Percentiles rank a stretch among this genome's conserved stretches.
Conservation (phyloP, 2,329 filamentous ascomycete species). For the Colletotrichum sp. region DNA sequence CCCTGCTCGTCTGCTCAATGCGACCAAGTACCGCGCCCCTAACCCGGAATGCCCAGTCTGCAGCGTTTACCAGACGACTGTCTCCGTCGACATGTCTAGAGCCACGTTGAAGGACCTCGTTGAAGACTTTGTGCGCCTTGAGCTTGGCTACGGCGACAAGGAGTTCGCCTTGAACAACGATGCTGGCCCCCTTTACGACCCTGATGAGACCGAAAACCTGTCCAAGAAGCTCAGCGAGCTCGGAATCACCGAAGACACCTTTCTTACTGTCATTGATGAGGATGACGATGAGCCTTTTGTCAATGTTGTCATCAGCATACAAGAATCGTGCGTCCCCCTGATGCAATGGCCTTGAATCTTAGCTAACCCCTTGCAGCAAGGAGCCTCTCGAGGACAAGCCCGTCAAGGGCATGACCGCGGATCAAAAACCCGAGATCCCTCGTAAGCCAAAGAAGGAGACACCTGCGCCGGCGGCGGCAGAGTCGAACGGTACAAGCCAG, state of each 20-base stretch:
- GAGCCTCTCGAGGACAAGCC: conserved; percentile 54
- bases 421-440: conserved; percentile 54
- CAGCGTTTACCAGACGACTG: conserved; percentile 70
- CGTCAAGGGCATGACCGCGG: conserved; percentile 52
- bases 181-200: conserved; percentile 82
- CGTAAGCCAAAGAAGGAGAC: conserved; percentile 54
- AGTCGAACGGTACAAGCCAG: conserved; percentile 43
- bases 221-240: conserved; percentile 79
- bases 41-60: conserved; percentile 88
- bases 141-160: conserved; percentile 77
- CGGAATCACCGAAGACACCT: conserved; percentile 75
- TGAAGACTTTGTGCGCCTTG: conserved; percentile 70
- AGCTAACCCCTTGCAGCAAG: conserved; percentile 41
- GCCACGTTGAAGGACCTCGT: conserved; percentile 84
- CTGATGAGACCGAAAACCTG: conserved; percentile 87
- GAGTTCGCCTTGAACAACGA: conserved; percentile 82
- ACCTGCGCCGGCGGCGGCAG: conserved; percentile 21
- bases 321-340: conserved; percentile 58
- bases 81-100: conserved; percentile 71
- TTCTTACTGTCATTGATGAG: conserved; percentile 85
- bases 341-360: not conserved
- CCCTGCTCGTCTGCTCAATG: conserved; percentile 61
- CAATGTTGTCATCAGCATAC: conserved; percentile 77
- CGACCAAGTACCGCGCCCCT: conserved; percentile 64
- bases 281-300: conserved; percentile 77